These are phyloP conservation scores for Macaranga tanarius DNA, from an alignment of 441 rosid species.

Conservation along the genomic window DNA sequence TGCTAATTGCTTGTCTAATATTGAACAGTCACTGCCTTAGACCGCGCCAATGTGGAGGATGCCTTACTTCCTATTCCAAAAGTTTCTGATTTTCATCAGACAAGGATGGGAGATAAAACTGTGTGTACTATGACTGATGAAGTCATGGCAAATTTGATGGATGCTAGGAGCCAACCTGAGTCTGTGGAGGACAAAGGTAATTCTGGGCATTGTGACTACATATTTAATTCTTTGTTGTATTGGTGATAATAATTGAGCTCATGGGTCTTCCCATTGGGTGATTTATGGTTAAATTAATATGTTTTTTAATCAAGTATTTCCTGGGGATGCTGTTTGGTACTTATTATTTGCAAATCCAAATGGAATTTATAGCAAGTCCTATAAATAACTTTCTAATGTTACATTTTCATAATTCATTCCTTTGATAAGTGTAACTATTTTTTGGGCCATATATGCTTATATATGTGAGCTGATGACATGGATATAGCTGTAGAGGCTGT, in stretches of 20 bases:
- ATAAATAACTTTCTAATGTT: neutral
- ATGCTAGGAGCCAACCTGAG: constrained; percentile 40
- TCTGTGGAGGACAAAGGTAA: constrained; percentile 45
- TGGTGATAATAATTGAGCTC: neutral
- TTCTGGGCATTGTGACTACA: neutral
- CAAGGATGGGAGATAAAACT: constrained; percentile 35
- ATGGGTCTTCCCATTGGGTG: neutral
- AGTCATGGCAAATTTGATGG: constrained; percentile 45
- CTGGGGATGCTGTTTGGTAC: neutral
- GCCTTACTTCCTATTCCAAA: constrained; percentile 71
- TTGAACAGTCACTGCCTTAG: constrained; percentile 75
- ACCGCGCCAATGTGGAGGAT: constrained; percentile 84
- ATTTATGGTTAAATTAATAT: neutral
- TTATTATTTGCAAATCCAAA: neutral
- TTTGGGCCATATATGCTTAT: neutral
- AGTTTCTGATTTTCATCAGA: constrained; percentile 46
- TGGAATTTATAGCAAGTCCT: neutral
- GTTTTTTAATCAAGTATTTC: neutral
- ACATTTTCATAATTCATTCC: neutral
- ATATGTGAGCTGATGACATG: neutral
- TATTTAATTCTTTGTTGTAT: neutral
- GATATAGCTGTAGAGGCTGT: neutral
- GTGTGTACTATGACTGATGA: constrained; percentile 33
- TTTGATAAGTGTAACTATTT: neutral
- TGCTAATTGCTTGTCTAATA: constrained; percentile 35